Evolutionary conservation across 495 filamentous ascomycete species (phyloP).

Genomic region (Neurospora tetrasperma): DNA sequence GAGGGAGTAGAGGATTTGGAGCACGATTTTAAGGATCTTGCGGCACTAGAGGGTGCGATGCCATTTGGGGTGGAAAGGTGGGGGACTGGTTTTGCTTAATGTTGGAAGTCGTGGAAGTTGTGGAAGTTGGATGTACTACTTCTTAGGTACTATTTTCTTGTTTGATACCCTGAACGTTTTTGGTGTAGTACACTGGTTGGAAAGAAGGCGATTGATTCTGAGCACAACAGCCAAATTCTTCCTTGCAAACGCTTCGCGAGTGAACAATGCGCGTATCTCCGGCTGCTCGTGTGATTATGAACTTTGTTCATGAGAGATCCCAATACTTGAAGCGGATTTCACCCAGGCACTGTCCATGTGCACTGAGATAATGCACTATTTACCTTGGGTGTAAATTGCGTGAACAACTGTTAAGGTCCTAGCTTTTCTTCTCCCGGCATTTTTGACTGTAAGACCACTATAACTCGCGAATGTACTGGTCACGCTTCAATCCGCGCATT

Average conservation of each 20-base stretch:
- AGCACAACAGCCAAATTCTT: not conserved
- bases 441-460: too few relatives aligned
- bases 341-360: too few relatives aligned
- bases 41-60: not conserved
- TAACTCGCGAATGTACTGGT: too few relatives aligned
- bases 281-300: too few relatives aligned
- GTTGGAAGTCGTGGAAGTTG: not conserved
- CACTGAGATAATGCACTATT: too few relatives aligned
- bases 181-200: not conserved
- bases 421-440: too few relatives aligned
- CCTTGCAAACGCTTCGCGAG: not conserved
- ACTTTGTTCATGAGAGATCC: too few relatives aligned
- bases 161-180: not conserved
- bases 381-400: too few relatives aligned
- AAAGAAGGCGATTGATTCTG: not conserved
- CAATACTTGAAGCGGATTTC: too few relatives aligned
- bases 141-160: not conserved
- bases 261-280: not conserved
- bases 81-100: not conserved
- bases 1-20: not conserved
- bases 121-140: not conserved
- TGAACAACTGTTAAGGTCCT: too few relatives aligned
- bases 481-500: too few relatives aligned
- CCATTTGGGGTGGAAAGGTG: not conserved
- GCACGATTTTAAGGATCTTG: not conserved